Base-by-base conservation (phyloP, 371 early-diverging fungal genomes). In the Actinomortierella ambigua region DNA sequence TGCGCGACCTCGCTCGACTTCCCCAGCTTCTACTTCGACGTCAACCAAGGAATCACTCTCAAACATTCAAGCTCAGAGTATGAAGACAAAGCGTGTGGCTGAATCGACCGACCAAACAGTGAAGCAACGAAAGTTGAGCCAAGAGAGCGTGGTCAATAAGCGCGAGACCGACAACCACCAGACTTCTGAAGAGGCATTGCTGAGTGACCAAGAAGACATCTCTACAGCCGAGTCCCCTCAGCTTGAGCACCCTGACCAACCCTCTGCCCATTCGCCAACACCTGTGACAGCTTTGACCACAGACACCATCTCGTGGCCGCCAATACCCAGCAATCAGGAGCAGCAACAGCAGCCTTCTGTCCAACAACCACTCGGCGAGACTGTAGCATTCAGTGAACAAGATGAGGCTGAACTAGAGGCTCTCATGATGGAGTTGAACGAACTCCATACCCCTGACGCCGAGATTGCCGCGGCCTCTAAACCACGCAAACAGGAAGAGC, bases 41-140 rank as follows among this genome's bases (percentile, higher is more conserved):
- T 7, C 42, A 44, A 42, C 23, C 20, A 50, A 50, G 18, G 51
- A n/a, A 0, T 15, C 56, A 5, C 28, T 41, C 0, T 43, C 60
- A 27, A 48, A 27, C 26, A 61, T 48, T 39, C 53, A 49, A 3
- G 6, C 50, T 11, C 53, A 43, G 13, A 49, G 50, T 0, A 44
- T 50, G 48, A 64, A 55, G 50, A 55, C 65, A 29, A 70, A 70
- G 28, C 65, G 70, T n/a, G 65, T 65, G 28, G 70, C 70, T 9
- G 70, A 70, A 41, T 46, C 64, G 44, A 65, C 65, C 5, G 65
- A 57, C 18, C 50, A 64, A 9, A 29, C 49, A 1, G 61, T 57
- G 22, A 70, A 70, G 42, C 70, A 70, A 43, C 52, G 70, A 22
- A 64, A 59, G 34, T 60, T 70, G 40, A 70, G 70, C 48, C 61